Conservation (phyloP, 495 filamentous ascomycete genomes). For the Xylaria bambusicola region DNA sequence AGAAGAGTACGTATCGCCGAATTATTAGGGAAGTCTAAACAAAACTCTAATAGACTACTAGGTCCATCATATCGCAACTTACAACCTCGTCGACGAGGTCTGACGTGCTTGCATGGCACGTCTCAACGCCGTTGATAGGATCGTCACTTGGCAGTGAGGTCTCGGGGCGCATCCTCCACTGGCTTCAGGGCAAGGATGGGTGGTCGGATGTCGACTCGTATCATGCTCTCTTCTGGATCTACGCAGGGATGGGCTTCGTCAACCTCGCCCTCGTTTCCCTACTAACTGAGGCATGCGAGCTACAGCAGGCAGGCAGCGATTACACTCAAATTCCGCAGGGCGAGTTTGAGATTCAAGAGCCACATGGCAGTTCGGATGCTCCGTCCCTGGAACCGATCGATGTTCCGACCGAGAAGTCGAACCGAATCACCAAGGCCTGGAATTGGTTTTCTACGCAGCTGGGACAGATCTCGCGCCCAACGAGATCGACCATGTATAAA, state of each 20-base stretch:
- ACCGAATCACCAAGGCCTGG: slow-evolving; percentile 27
- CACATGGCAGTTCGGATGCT: slow-evolving; percentile 6
- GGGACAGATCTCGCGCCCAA: slow-evolving; percentile 57
- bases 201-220: slow-evolving; percentile 65
- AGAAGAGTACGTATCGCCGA: slow-evolving; percentile 58
- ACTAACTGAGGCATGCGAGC: slow-evolving; percentile 64
- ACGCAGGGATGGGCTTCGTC: slow-evolving; percentile 65
- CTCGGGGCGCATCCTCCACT: slow-evolving; percentile 65
- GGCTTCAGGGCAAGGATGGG: slow-evolving; percentile 46
- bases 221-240: slow-evolving; percentile 68
- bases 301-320: slow-evolving; percentile 31
- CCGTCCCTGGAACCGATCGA: slow-evolving; percentile 9
- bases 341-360: slow-evolving; percentile 17
- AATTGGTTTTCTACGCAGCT: slow-evolving; percentile 37
- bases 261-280: slow-evolving; percentile 64
- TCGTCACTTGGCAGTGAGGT: slow-evolving; percentile 65
- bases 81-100: slow-evolving; percentile 60
- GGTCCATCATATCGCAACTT: slow-evolving; percentile 72
- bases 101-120: slow-evolving; percentile 83
- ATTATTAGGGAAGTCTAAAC: background rate
- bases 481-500: slow-evolving; percentile 63
- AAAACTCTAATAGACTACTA: slow-evolving; percentile 18
- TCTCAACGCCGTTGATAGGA: slow-evolving; percentile 58
- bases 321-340: slow-evolving; percentile 52
- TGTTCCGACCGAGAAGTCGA: slow-evolving; percentile 18